Evolutionary conservation across 495 filamentous ascomycete genomes (phyloP), one percentile per base, ranked within the genome.

Genomic region (Achaetomiella virescens): DNA sequence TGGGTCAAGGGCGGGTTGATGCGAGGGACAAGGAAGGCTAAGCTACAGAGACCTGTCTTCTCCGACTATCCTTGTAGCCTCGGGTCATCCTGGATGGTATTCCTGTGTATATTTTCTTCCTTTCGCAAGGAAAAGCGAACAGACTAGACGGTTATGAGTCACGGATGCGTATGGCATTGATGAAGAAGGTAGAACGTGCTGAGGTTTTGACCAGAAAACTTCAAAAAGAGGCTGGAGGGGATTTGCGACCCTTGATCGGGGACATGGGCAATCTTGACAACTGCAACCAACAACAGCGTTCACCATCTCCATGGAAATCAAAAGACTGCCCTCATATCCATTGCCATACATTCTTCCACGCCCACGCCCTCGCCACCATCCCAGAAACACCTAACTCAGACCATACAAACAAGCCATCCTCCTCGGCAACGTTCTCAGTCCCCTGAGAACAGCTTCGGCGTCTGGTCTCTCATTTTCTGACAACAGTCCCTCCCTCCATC

Each of bases 391-490:
- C 36, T n/a, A 11, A 5, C 11, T 15, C 33, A 29, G 4, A 31
- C 27, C n/a, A 31, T 41, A 42, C 36, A 40, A 38, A 50, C 48
- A 51, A 51, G 25, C 25, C 49, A 33, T 52, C 49, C 38, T 4
- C 31, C 33, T 15, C 18, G 22, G 31, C 27, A 31, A 31, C 21
- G 12, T 27, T 48, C 33, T 20, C 35, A 22, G 1, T 10, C 11
- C 20, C 47, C 24, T 14, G 48, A 51, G 35, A 40, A 29, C 3
- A 27, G 24, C 48, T 15, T 31, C 7, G 25, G 24, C 25, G 49
- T 42, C 49, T 42, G 50, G 40, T 53, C 50, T 29, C 52, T 38
- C 52, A 41, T 46, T 54, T 38, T 45, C 41, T 20, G 29, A 35
- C 50, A 18, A 38, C 40, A 46, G 15, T 27, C 35, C 35, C 10